Evolutionary conservation across 441 rosid genomes (phyloP).

Genomic region (Caryocar brasiliense): DNA sequence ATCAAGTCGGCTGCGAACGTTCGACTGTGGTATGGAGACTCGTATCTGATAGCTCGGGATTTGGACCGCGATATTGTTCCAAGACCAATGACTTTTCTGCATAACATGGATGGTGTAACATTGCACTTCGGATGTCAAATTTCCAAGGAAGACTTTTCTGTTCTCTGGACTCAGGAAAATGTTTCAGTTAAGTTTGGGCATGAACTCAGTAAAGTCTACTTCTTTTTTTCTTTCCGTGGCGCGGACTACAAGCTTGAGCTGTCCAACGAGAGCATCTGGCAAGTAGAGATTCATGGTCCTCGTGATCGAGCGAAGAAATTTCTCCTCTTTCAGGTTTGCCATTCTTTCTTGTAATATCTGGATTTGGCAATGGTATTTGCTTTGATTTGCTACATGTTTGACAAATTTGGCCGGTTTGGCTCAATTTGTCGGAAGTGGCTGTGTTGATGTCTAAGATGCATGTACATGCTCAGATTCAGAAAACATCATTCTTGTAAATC

Average conservation of each 20-base stretch:
- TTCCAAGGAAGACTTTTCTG: slow-evolving; percentile 11
- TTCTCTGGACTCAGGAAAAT: slow-evolving; percentile 21
- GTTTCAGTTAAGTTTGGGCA: slow-evolving; percentile 16
- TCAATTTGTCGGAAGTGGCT: too few relatives aligned
- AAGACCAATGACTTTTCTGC: neutral
- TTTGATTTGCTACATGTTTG: too few relatives aligned
- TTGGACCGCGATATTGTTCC: neutral
- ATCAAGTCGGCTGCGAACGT: slow-evolving; percentile 1
- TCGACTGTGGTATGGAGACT: neutral
- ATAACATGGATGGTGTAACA: neutral
- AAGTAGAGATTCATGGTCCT: slow-evolving; percentile 17
- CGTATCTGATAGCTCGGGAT: slow-evolving; percentile 6
- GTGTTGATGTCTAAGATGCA: too few relatives aligned
- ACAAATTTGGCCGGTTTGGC: too few relatives aligned
- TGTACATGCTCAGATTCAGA: too few relatives aligned
- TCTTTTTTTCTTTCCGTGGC: slow-evolving; percentile 11
- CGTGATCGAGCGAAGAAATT: slow-evolving; percentile 1
- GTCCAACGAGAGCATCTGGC: slow-evolving; percentile 30
- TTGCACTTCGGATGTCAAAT: neutral
- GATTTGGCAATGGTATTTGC: too few relatives aligned
- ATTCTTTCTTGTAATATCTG: too few relatives aligned
- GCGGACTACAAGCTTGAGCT: slow-evolving; percentile 34
- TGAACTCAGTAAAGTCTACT: slow-evolving; percentile 15
- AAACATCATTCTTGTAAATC: too few relatives aligned
- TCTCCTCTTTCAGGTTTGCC: slow-evolving; percentile 1